These are phyloP conservation scores for Groenewaldozyma sp. DNA, from an alignment of 1,139 yeast genomes.

Conservation along the genomic window DNA sequence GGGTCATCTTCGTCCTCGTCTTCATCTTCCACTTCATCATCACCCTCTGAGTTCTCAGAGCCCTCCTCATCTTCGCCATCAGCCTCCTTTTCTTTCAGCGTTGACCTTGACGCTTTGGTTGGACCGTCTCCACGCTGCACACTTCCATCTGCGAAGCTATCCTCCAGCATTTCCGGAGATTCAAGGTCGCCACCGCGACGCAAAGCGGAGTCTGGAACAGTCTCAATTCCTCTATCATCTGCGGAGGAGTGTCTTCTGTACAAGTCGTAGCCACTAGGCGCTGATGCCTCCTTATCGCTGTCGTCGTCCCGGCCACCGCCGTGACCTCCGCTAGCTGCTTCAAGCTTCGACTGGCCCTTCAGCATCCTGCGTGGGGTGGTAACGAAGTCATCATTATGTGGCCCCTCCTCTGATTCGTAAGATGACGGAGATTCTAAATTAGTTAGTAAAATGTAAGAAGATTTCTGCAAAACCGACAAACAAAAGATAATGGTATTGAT, in stretches of 20 bases:
- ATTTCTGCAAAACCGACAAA: background rate
- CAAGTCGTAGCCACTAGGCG: background rate
- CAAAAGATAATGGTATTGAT: too few species aligned
- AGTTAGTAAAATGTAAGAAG: background rate
- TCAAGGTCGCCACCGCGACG: background rate
- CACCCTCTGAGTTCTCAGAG: conserved; percentile 1
- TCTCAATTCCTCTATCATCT: conserved; percentile 1
- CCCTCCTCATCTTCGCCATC: conserved; percentile 2
- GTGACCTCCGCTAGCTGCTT: too few species aligned
- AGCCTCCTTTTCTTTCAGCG: background rate
- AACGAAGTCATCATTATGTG: too few species aligned
- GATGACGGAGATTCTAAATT: conserved; percentile 2
- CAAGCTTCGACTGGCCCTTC: too few species aligned
- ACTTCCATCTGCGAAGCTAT: background rate
- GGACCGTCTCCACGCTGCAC: background rate
- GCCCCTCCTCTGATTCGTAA: background rate
- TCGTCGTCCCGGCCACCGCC: too few species aligned
- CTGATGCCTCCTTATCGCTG: too few species aligned
- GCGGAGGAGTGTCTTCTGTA: background rate
- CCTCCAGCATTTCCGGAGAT: background rate
- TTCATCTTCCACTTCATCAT: background rate
- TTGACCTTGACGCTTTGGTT: background rate
- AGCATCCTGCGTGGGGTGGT: too few species aligned
- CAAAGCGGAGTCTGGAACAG: conserved; percentile 1
- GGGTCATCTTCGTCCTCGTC: conserved; percentile 1